phyloP scores from a whole-genome alignment of 768 basidiomycete species.

The Psilocybe azurescens region DNA sequence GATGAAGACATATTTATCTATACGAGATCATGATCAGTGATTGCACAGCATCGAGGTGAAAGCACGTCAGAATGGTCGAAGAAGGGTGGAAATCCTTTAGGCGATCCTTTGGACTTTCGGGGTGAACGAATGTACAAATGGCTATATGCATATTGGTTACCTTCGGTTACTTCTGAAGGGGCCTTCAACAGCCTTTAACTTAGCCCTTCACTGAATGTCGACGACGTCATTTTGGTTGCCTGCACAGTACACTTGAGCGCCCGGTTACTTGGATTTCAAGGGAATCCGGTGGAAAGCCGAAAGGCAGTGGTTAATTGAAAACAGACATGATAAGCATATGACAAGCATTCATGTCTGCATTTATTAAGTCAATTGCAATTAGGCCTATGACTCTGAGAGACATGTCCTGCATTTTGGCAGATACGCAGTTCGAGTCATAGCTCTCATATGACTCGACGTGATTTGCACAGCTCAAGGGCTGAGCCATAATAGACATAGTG shows the following conservation, averaged over 20 bases:
- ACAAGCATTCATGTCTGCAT: neutral
- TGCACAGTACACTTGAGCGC: neutral
- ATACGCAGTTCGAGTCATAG: no score
- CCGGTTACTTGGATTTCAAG: neutral
- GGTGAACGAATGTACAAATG: no score
- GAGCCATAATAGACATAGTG: no score
- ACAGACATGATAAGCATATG: neutral
- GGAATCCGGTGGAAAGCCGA: neutral
- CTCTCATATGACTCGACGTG: neutral
- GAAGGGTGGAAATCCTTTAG: no score
- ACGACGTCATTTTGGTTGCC: neutral
- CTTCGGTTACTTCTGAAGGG: no score
- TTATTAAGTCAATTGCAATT: neutral
- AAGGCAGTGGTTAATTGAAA: neutral
- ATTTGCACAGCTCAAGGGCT: neutral
- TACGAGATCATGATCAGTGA: no score
- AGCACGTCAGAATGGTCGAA: no score
- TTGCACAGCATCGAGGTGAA: no score
- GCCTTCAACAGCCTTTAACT: no score
- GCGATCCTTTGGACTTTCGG: no score
- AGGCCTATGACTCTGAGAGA: neutral
- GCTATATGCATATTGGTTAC: no score
- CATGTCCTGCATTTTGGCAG: no score
- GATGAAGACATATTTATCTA: neutral
- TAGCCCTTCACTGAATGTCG: neutral